Base-by-base conservation (phyloP, 345 rosid genomes). In the Citrus hindsii region DNA sequence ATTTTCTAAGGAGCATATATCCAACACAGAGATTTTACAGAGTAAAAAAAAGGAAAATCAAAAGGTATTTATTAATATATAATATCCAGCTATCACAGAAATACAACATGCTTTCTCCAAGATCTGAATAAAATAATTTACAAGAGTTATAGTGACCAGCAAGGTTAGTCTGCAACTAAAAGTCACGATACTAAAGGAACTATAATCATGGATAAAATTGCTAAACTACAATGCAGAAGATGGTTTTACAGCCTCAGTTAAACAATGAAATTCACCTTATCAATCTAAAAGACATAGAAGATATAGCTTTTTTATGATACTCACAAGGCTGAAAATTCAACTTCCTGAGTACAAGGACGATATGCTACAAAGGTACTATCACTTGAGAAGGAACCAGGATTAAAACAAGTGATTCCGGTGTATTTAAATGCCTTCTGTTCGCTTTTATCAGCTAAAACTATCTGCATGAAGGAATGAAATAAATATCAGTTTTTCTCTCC, bases 351-450 rank as follows among this genome's bases (percentile, higher is more conserved):
- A 78, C 89, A 90, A 71, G 97, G 97, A 37, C 93, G 89, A 84
- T 90, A 95, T 22, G 89, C 97, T 69, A 93, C 92, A 73, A 93
- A 93, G 27, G 93, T 92, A 82, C 86, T 83, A 70, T 93, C 95
- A 2, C 70, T 82, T 70, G 97, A 84, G 84, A 94, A 96, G 48
- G 98, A 92, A 68, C 95, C 98, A 27, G 97, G 97, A 87, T 96
- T 94, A 77, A 94, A 92, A 82, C 98, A 96, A 62, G 97, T 94
- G 56, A 87, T 90, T 81, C 93, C 97, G 0, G 91, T 85, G 85
- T 84, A 90, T 73, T 88, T 86, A 89, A 90, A 91, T 30, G 88
- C 95, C 86, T 89, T 92, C 86, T 91, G 97, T 84, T 89, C 92
- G 72, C 98, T 89, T 79, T 68, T 87, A 86, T 95, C 98, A 12